These are phyloP conservation scores for Eucalyptus polybractea DNA, from an alignment of 345 rosid genomes.

Conservation along the genomic window DNA sequence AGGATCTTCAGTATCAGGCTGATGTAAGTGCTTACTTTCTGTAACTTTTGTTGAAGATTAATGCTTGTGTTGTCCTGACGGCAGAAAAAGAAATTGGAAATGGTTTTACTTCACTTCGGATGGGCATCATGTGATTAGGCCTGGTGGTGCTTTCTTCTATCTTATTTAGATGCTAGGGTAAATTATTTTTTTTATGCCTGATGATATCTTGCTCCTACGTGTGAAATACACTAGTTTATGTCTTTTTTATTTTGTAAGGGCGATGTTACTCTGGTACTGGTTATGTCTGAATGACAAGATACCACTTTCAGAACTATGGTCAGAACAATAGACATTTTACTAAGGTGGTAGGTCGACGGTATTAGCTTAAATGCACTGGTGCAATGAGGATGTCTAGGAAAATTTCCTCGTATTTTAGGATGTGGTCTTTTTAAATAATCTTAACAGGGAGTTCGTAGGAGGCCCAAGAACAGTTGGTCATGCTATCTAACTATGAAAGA, in stretches of 20 bases:
- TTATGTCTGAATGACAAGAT: background rate
- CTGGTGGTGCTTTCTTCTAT: background rate
- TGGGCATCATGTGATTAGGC: background rate
- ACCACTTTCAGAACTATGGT: background rate
- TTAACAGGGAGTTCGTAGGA: background rate
- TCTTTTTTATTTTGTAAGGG: background rate
- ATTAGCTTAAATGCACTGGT: background rate
- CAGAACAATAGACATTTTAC: background rate
- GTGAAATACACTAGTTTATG: background rate
- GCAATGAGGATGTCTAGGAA: background rate
- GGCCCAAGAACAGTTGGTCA: background rate
- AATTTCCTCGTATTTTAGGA: background rate
- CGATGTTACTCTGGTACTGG: background rate
- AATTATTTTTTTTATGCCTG: background rate
- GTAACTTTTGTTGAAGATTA: background rate
- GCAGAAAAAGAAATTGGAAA: background rate
- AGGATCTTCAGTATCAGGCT: conserved; percentile 97
- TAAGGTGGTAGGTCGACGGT: background rate
- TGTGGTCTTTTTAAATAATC: background rate
- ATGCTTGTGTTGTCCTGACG: background rate
- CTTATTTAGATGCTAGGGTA: background rate
- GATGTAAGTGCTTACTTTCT: conserved; percentile 38
- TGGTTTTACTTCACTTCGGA: background rate
- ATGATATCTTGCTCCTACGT: background rate
- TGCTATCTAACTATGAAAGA: background rate